A percentile compares a stretch with the other conserved stretches of the same genome.
Conservation (phyloP, 2,329 filamentous ascomycete genomes). For the Talaromyces atroroseus region DNA sequence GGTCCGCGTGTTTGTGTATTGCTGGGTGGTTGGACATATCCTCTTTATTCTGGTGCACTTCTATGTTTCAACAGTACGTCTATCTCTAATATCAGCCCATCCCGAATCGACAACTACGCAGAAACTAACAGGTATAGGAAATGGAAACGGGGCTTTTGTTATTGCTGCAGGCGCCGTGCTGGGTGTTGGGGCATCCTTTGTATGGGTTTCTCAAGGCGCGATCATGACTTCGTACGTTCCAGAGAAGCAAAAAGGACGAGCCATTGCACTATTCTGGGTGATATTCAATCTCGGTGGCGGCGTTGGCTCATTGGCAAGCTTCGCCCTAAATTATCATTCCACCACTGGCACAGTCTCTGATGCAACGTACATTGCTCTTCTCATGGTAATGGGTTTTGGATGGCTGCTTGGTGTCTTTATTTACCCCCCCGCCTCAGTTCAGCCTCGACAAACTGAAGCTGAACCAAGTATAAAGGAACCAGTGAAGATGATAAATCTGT, state of each 20-base stretch:
- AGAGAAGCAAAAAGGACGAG: constrained; percentile 35
- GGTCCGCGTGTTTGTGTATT: constrained; percentile 33
- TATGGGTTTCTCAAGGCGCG: constrained; percentile 34
- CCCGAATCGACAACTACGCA: too few species aligned
- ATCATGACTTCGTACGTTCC: constrained; percentile 46
- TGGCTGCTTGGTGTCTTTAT: constrained; percentile 46
- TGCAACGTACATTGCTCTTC: constrained; percentile 48
- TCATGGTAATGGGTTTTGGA: constrained; percentile 47
- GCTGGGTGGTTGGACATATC: constrained; percentile 34
- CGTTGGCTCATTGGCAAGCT: constrained; percentile 41
- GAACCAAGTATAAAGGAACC: not conserved
- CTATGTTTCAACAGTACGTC: constrained; percentile 26
- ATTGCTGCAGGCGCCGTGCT: constrained; percentile 41
- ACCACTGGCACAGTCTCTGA: constrained; percentile 43
- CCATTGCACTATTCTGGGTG: constrained; percentile 35
- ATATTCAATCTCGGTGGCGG: constrained; percentile 45
- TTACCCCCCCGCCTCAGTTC: constrained; percentile 44
- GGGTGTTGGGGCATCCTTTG: constrained; percentile 39
- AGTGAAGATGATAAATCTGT: constrained; percentile 2
- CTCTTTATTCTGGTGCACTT: constrained; percentile 32
- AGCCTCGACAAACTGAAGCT: constrained; percentile 26
- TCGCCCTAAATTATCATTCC: constrained; percentile 41
- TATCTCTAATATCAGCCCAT: not conserved
- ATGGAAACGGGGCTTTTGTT: constrained; percentile 30
- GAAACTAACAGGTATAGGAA: not conserved